These are phyloP conservation scores for Rhodotorula taiwanensis DNA, from an alignment of 768 basidiomycete genomes.

Conservation along the genomic window DNA sequence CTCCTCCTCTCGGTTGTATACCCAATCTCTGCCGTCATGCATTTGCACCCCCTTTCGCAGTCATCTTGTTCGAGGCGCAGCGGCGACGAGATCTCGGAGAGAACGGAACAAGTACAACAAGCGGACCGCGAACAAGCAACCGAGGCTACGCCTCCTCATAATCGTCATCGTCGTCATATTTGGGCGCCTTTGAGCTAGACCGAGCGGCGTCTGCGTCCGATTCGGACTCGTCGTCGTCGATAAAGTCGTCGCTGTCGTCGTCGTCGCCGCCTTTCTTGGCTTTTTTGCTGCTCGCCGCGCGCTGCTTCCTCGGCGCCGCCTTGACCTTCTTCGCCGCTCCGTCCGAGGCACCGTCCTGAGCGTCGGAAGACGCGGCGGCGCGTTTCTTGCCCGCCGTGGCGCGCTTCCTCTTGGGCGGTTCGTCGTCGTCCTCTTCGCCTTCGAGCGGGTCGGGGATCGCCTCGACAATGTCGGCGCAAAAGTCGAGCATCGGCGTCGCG, in stretches of 20 bases:
- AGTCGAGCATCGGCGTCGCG: slow-evolving; percentile 81
- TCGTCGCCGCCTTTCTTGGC: slow-evolving; percentile 4
- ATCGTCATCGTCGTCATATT: background rate
- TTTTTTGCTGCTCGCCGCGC: slow-evolving; percentile 24
- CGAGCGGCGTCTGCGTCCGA: background rate
- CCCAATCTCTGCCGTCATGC: too few relatives aligned
- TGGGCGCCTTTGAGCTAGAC: background rate
- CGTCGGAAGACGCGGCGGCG: slow-evolving; percentile 1
- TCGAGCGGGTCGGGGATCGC: slow-evolving; percentile 78
- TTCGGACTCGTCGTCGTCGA: background rate
- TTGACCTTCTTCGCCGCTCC: slow-evolving; percentile 17
- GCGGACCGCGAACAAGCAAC: background rate
- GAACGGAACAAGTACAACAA: background rate
- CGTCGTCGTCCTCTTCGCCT: slow-evolving; percentile 31
- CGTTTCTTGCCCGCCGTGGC: slow-evolving; percentile 3
- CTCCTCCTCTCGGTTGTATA: background rate
- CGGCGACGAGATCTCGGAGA: too few relatives aligned
- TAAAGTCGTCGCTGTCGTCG: background rate
- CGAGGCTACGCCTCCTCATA: background rate
- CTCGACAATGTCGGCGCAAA: slow-evolving; percentile 85
- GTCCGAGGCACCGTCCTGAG: background rate
- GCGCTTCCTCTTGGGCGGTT: slow-evolving; percentile 13
- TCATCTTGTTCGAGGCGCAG: too few relatives aligned
- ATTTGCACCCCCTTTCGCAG: too few relatives aligned
- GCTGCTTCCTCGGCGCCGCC: background rate